Evolutionary conservation across 2,329 filamentous ascomycete species (phyloP).

Genomic region (Trichoderma guizhouense): DNA sequence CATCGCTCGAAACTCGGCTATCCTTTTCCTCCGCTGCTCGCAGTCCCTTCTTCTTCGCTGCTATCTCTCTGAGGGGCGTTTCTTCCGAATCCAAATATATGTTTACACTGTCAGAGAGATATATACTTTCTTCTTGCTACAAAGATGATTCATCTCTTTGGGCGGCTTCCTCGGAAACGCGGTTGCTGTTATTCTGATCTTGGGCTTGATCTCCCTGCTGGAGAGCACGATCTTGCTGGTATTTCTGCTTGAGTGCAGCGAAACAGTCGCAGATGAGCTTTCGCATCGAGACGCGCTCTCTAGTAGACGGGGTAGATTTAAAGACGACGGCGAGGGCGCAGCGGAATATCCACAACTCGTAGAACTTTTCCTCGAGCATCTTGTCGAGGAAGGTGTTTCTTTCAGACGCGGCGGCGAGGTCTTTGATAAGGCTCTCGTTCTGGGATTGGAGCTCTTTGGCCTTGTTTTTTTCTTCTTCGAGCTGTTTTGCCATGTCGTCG

Average conservation of each 20-base stretch:
- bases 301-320: not conserved
- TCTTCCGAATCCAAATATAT: not conserved
- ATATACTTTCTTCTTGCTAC: not conserved
- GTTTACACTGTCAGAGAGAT: not conserved
- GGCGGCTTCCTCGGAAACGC: not conserved
- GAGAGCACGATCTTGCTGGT: not conserved
- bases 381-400: not conserved
- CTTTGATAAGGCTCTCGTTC: not conserved
- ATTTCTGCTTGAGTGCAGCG: not conserved
- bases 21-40: no score
- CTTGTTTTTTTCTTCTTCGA: not conserved
- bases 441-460: not conserved
- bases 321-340: constrained; percentile 2
- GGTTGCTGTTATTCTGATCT: not conserved
- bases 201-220: not conserved
- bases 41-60: not conserved
- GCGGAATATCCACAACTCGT: constrained; percentile 10
- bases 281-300: not conserved
- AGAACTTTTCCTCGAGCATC: not conserved
- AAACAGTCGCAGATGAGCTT: not conserved
- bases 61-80: not conserved
- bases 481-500: not conserved
- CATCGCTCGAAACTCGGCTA: not conserved
- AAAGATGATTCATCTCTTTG: not conserved
- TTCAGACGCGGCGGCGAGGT: not conserved